Evolutionary conservation across 1,284 basidiomycete species (phyloP).

Genomic region (Malassezia slooffiae): DNA sequence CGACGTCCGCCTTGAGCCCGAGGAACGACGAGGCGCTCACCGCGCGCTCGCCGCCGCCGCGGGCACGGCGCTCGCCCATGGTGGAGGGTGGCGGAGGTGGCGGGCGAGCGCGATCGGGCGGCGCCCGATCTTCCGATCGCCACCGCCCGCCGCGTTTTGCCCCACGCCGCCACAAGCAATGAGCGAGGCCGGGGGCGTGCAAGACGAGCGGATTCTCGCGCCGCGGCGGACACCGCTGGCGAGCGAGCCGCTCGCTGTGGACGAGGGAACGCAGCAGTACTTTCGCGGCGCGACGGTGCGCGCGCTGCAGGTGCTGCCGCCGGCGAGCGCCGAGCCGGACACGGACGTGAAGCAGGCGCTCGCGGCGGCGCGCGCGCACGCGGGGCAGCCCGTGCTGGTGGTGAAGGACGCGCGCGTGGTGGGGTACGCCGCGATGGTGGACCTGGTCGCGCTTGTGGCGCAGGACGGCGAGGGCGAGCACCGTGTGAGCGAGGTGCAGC

Average conservation of each 20-base stretch:
- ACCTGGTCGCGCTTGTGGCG: constrained; percentile 21
- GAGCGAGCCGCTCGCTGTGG: neutral
- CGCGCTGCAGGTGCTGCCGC: constrained; percentile 6
- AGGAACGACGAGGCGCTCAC: constrained; percentile 18
- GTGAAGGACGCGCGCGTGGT: constrained; percentile 25
- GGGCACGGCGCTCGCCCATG: neutral
- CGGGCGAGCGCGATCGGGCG: no score
- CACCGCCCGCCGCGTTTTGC: no score
- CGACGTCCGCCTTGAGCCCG: constrained; percentile 24
- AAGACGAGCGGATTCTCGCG: no score
- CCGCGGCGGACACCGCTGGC: neutral
- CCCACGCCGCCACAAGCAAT: neutral
- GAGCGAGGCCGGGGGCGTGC: no score
- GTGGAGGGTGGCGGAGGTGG: neutral
- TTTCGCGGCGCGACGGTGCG: constrained; percentile 5
- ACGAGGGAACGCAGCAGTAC: neutral
- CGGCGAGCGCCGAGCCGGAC: neutral
- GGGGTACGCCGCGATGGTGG: constrained; percentile 37
- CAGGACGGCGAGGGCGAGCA: constrained; percentile 19
- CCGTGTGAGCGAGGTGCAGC: constrained; percentile 25
- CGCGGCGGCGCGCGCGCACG: constrained; percentile 6
- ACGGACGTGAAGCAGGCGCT: constrained; percentile 4
- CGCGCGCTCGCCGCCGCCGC: neutral
- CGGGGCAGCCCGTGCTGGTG: constrained; percentile 8
- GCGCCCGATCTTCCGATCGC: no score